Evolutionary conservation across 2,329 filamentous ascomycete genomes (phyloP), one percentile per base, ranked within the genome.

Genomic region (Aspergillus alliaceus): DNA sequence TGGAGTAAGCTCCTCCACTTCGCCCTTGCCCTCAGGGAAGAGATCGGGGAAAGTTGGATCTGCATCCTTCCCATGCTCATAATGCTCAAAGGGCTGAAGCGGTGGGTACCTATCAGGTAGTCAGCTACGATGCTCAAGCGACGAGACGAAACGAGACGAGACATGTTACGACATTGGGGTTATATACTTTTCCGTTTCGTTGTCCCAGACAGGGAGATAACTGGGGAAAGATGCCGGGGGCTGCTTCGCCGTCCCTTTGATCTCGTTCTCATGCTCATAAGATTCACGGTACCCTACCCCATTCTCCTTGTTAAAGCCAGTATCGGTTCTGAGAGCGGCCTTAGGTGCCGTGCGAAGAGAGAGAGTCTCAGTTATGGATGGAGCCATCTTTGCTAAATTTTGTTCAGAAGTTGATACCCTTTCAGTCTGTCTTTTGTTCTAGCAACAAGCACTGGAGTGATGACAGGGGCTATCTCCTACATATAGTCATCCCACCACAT

Each of bases 11-110:
- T 92, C 79, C 11, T 77, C 80, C 40, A 86, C 75, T 31, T 80
- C 74, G 34, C 60, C 69, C 58, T 71, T 64, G 37, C 62, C 73
- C 42, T 71, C 65, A 2, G 81, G 78, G 1, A 93, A 78, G 2
- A 93, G 83, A 61, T 92, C 89, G 0, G 85, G 82, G 66, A 88
- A 91, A 1, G 79, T 76, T 1, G 84, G 78, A 68, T 93, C 88
- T 47, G 90, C 90, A 64, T 91, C 87, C 66, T 87, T 87, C 64
- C 90, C 90, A 66, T 89, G 89, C 55, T 93, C 90, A 61, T 85
- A 83, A 70, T 91, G 88, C 69, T 88, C 81, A 65, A 91, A 93
- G 1, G 82, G 84, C 60, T 87, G 77, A 7, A 90, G 80, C 6
- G 89, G 87, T 55, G 84, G 80, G 66, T 75, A 80, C 81, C 73